Percentiles rank a stretch among this genome's conserved stretches.
These are phyloP conservation scores for Solanum lycopersicoides DNA, from an alignment of 257 asterid genomes.

Conservation along the genomic window DNA sequence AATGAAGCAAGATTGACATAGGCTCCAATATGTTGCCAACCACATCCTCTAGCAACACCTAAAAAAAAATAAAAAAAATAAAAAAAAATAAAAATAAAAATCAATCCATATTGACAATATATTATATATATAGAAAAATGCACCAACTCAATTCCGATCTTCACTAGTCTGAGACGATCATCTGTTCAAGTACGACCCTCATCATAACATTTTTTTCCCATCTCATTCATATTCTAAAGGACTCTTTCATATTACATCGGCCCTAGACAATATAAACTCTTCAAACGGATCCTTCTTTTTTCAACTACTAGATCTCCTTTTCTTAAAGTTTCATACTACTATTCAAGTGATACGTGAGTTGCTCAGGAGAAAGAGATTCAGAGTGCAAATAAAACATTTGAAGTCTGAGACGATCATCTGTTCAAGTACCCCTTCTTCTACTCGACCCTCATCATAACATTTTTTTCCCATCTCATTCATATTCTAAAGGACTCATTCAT, in stretches of 20 bases:
- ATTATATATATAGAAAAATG: not conserved
- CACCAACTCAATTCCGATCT: not conserved
- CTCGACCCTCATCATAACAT: not conserved
- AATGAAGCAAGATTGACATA: constrained; percentile 65
- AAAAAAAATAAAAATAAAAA: not conserved
- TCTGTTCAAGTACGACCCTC: not conserved
- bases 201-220: not conserved
- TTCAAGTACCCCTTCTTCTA: not conserved
- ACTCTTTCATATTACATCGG: not conserved
- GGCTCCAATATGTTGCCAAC: constrained; percentile 88
- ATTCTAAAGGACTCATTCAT: too few species aligned
- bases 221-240: not conserved
- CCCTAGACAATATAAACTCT: not conserved
- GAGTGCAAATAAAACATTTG: too few species aligned
- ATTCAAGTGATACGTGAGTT: not conserved
- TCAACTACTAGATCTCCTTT: not conserved
- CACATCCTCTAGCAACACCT: constrained; percentile 91
- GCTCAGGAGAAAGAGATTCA: not conserved
- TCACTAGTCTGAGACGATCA: not conserved
- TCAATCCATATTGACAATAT: not conserved
- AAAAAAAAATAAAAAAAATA: too few species aligned
- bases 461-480: too few species aligned
- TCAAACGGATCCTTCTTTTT: not conserved
- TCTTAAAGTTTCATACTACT: not conserved
- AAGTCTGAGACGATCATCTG: too few species aligned